Evolutionary conservation across 345 rosid species (phyloP).

Genomic region (Luvunga scandens): DNA sequence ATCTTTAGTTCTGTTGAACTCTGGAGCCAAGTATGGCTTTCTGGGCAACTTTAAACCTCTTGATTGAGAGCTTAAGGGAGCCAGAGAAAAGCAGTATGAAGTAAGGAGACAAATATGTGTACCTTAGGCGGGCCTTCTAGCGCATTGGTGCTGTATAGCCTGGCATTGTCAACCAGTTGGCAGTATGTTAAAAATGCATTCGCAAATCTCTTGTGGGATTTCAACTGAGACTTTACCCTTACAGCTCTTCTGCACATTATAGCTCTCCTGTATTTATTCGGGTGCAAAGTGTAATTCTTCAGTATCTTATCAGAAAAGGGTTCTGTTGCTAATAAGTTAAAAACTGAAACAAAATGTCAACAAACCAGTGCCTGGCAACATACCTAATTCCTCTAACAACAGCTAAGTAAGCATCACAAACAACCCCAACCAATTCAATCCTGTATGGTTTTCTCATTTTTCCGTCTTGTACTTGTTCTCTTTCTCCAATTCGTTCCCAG

Average conservation of each 20-base stretch:
- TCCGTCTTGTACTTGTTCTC: conserved; percentile 43
- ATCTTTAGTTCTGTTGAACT: conserved; percentile 1
- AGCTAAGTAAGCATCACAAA: conserved; percentile 91
- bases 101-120: conserved; percentile 3
- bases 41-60: neutral
- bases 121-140: conserved; percentile 87
- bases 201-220: conserved; percentile 92
- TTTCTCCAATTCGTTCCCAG: conserved; percentile 74
- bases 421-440: conserved; percentile 91
- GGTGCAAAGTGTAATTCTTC: neutral
- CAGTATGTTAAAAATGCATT: conserved; percentile 75
- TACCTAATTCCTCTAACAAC: conserved; percentile 94
- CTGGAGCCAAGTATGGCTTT: neutral
- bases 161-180: conserved; percentile 76
- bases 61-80: neutral
- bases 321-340: neutral
- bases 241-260: conserved; percentile 87
- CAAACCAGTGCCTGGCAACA: neutral
- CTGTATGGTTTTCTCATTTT: conserved; percentile 76
- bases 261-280: conserved; percentile 68
- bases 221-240: conserved; percentile 77
- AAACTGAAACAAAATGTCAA: neutral
- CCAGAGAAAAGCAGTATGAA: conserved; percentile 5
- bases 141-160: conserved; percentile 80
- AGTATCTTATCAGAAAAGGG: neutral